A percentile compares a stretch with the other conserved stretches of the same genome.
Evolutionary conservation across 2,329 filamentous ascomycete species (phyloP).

Genomic region (Neopestalotiopsis rosae): DNA sequence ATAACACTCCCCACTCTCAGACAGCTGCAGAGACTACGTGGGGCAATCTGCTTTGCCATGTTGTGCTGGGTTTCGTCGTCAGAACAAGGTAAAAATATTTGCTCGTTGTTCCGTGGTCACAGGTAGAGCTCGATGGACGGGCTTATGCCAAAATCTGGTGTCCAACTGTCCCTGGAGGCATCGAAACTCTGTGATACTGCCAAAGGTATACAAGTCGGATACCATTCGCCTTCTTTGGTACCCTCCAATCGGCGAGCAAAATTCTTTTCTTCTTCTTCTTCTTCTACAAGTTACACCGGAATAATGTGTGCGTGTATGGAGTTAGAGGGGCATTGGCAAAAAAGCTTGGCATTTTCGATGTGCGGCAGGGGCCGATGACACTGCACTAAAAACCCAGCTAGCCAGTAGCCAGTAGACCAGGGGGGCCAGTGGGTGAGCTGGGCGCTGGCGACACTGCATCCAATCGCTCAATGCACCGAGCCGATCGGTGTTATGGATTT

Average conservation of each 20-base stretch:
- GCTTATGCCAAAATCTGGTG: too few species aligned
- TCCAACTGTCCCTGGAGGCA: too few species aligned
- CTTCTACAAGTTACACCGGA: neutral
- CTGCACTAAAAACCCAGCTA: neutral
- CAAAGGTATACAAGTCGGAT: neutral
- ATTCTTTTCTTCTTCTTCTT: too few species aligned
- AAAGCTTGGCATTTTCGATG: conserved; percentile 3
- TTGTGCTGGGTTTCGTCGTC: neutral
- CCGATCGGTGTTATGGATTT: neutral
- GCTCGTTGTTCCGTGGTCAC: neutral
- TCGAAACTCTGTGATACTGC: neutral
- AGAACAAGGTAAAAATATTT: neutral
- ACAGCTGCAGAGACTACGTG: neutral
- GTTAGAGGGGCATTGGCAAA: neutral
- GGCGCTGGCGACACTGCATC: neutral
- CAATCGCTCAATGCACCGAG: neutral
- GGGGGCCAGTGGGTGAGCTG: neutral
- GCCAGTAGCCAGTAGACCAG: neutral
- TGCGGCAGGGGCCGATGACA: neutral
- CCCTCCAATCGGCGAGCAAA: neutral
- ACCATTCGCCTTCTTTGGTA: too few species aligned
- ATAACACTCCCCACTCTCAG: neutral
- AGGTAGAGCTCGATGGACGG: too few species aligned
- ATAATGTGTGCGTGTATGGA: neutral
- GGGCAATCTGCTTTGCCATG: neutral